A percentile compares a stretch with the other conserved stretches of the same genome.
Evolutionary conservation across 345 rosid genomes (phyloP).

Genomic region (Citrus trifoliata): DNA sequence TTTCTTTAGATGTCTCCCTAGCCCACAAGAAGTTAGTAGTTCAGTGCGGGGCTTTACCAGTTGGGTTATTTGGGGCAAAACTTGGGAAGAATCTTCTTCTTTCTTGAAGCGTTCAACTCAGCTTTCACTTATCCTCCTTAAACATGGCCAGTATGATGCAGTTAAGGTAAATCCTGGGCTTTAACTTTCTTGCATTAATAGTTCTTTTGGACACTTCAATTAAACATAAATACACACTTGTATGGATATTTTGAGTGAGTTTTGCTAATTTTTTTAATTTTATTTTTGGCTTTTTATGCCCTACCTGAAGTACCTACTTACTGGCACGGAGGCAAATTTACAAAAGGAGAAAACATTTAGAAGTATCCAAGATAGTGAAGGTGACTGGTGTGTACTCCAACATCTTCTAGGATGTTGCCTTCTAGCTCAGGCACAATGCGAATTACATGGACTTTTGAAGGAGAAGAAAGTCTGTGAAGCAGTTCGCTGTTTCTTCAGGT

Average conservation of each 20-base stretch:
- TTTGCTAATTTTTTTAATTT: slow-evolving; percentile 19
- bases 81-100: slow-evolving; percentile 61
- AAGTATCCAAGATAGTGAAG: slow-evolving; percentile 63
- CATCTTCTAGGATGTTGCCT: slow-evolving; percentile 92
- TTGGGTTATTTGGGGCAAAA: slow-evolving; percentile 80
- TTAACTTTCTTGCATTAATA: neutral
- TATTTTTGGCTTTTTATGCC: neutral
- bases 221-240: too few species aligned
- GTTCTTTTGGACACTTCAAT: neutral
- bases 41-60: slow-evolving; percentile 58
- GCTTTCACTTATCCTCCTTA: slow-evolving; percentile 66
- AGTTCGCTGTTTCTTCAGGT: slow-evolving; percentile 90
- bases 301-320: slow-evolving; percentile 52
- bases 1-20: slow-evolving; percentile 45
- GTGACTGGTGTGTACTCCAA: slow-evolving; percentile 85
- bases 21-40: slow-evolving; percentile 50
- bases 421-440: slow-evolving; percentile 74
- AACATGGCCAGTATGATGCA: slow-evolving; percentile 81
- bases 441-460: slow-evolving; percentile 49
- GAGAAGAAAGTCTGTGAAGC: slow-evolving; percentile 81
- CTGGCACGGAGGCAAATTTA: slow-evolving; percentile 63
- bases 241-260: neutral
- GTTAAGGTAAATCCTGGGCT: slow-evolving; percentile 59
- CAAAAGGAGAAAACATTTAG: slow-evolving; percentile 63
- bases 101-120: slow-evolving; percentile 68